These are phyloP conservation scores for Penicillium sp. DNA, from an alignment of 2,329 filamentous ascomycete genomes.

Conservation along the genomic window DNA sequence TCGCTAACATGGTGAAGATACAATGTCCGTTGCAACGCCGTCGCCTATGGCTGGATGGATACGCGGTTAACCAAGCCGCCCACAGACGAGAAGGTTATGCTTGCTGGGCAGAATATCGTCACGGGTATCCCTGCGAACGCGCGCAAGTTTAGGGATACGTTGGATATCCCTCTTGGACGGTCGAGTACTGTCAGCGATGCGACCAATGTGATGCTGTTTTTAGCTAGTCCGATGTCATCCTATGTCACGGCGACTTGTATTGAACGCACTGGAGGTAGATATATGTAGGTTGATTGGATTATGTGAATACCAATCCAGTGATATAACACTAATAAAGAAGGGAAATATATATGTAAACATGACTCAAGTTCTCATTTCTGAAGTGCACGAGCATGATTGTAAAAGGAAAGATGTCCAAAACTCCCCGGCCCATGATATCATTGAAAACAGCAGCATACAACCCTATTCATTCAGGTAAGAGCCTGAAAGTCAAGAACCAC, in stretches of 20 bases:
- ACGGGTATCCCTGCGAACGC: too few species aligned
- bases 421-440: slow-evolving; percentile 29
- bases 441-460: slow-evolving; percentile 21
- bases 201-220: slow-evolving; percentile 18
- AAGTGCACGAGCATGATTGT: slow-evolving; percentile 1
- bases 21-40: too few species aligned
- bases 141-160: too few species aligned
- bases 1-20: too few species aligned
- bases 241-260: slow-evolving; percentile 22
- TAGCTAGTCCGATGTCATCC: slow-evolving; percentile 20
- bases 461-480: slow-evolving; percentile 20
- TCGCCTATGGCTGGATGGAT: too few species aligned
- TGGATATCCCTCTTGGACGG: slow-evolving; percentile 56
- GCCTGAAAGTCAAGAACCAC: slow-evolving; percentile 13
- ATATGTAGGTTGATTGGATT: slow-evolving; percentile 6
- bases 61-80: too few species aligned
- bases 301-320: not conserved
- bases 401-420: slow-evolving; percentile 16
- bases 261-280: slow-evolving; percentile 15
- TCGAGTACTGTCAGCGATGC: slow-evolving; percentile 59
- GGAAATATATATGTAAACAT: not conserved
- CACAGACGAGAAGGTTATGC: too few species aligned
- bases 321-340: not conserved
- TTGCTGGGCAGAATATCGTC: too few species aligned
- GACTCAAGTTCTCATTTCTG: not conserved